Percentiles rank a stretch among this genome's conserved stretches.
Evolutionary conservation across 345 rosid genomes (phyloP).

Genomic region (Firmiana major): DNA sequence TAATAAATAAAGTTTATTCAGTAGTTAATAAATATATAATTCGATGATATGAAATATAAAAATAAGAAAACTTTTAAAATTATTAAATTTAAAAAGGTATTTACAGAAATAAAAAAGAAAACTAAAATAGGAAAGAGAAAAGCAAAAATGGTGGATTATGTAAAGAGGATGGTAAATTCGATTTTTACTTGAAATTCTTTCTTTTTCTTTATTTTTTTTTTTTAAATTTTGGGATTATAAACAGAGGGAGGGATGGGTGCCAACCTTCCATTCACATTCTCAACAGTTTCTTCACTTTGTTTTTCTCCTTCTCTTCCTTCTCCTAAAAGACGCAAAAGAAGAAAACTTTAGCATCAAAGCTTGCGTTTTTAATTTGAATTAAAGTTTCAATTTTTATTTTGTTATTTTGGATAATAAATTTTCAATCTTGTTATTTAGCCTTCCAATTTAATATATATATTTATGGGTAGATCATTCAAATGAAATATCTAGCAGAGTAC

Average conservation of each 20-base stretch:
- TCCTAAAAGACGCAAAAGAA: conserved; percentile 8
- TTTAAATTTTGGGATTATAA: conserved; percentile 28
- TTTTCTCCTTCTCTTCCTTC: conserved; percentile 9
- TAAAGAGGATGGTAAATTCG: neutral
- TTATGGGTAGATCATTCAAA: conserved; percentile 35
- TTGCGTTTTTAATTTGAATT: neutral
- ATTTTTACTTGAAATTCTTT: neutral
- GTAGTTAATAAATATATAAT: too few species aligned
- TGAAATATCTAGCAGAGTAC: conserved; percentile 30
- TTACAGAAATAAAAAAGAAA: neutral
- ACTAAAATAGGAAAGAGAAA: neutral
- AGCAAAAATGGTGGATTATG: neutral
- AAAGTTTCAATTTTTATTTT: neutral
- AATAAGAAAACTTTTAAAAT: too few species aligned
- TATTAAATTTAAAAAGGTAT: neutral
- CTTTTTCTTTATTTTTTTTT: neutral
- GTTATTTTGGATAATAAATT: neutral
- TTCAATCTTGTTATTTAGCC: neutral
- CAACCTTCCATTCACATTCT: conserved; percentile 14
- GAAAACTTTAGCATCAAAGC: neutral
- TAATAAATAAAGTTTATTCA: too few species aligned
- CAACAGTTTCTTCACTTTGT: conserved; percentile 15
- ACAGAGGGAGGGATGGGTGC: conserved; percentile 21
- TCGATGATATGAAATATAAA: too few species aligned
- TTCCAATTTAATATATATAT: neutral